Evolutionary conservation across 2,329 filamentous ascomycete genomes (phyloP).

Genomic region (Anthostomella pinea): DNA sequence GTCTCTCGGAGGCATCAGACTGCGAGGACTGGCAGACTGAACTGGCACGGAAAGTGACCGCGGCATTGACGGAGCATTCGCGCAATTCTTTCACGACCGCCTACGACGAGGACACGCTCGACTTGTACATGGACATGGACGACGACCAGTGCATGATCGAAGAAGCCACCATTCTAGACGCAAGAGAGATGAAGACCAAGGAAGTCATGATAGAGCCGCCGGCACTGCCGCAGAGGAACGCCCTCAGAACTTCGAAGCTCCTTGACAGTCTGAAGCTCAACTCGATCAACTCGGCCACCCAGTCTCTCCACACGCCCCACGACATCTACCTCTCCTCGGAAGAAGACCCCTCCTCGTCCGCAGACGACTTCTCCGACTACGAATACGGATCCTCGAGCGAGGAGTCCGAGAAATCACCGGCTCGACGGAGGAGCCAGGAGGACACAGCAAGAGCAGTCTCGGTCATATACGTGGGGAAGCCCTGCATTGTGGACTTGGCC

Average conservation of each 20-base stretch:
- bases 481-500: conserved; percentile 52
- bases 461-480: conserved; percentile 58
- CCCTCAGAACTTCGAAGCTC: conserved; percentile 46
- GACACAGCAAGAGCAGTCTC: conserved; percentile 58
- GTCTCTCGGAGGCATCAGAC: conserved; percentile 8
- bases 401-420: conserved; percentile 22
- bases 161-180: conserved; percentile 27
- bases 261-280: conserved; percentile 39
- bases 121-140: conserved; percentile 26
- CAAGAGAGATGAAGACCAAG: conserved; percentile 23
- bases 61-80: conserved; percentile 15
- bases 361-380: conserved; percentile 58
- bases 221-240: conserved; percentile 49
- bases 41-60: conserved; percentile 9
- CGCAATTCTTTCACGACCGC: conserved; percentile 19
- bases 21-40: conserved; percentile 1
- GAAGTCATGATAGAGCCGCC: conserved; percentile 35
- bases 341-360: conserved; percentile 61
- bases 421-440: conserved; percentile 44
- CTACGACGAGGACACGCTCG: conserved; percentile 21
- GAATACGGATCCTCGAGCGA: conserved; percentile 47
- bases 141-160: conserved; percentile 28
- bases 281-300: conserved; percentile 29
- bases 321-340: conserved; percentile 64
- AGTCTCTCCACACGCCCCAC: conserved; percentile 47